phyloP scores from a whole-genome alignment of 306 rosid genomes.

The Vachellia collinsii region DNA sequence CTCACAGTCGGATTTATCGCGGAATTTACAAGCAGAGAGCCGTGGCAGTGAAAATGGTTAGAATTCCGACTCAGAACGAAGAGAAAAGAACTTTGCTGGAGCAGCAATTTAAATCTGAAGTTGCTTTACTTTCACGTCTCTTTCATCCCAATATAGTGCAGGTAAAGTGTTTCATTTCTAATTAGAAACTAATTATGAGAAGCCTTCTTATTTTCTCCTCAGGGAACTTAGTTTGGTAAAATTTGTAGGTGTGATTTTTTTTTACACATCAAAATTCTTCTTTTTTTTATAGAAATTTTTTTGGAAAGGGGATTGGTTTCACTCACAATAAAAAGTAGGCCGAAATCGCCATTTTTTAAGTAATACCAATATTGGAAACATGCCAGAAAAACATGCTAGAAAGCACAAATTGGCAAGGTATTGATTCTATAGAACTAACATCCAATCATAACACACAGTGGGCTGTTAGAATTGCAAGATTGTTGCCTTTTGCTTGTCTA shows the following conservation, averaged over 20 bases:
- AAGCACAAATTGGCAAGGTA: neutral
- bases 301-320: too few species aligned
- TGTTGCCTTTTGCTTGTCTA: neutral
- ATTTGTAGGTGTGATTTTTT: neutral
- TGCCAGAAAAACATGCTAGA: neutral
- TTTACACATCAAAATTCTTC: neutral
- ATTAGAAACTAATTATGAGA: too few species aligned
- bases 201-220: neutral
- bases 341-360: too few species aligned
- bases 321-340: too few species aligned
- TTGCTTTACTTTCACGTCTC: constrained; percentile 83
- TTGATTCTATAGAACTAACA: neutral
- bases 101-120: constrained; percentile 83
- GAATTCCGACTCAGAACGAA: constrained; percentile 63
- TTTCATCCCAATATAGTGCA: constrained; percentile 81
- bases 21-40: constrained; percentile 92
- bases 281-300: too few species aligned
- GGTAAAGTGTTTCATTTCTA: constrained; percentile 46
- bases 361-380: too few species aligned
- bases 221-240: constrained; percentile 17
- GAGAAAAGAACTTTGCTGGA: constrained; percentile 63
- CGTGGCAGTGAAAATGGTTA: constrained; percentile 91
- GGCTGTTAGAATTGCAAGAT: neutral
- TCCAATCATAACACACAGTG: neutral
- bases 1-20: constrained; percentile 82